A percentile compares a stretch with the other conserved stretches of the same genome.
Evolutionary conservation across 495 filamentous ascomycete species (phyloP).

Genomic region (Lophiostoma macrostomum): DNA sequence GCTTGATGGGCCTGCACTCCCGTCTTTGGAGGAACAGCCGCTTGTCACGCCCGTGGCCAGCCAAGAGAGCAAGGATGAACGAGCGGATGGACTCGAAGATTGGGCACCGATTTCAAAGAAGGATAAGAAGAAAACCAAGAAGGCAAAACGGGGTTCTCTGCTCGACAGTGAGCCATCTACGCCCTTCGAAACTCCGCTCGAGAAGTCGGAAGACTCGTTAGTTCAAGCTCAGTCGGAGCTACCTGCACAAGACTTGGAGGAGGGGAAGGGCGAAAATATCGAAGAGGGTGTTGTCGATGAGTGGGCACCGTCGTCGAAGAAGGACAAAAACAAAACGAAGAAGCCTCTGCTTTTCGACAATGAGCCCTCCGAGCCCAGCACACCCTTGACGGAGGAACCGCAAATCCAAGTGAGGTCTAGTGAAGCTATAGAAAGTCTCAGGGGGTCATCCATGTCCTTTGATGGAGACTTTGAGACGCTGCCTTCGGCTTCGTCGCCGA

Average conservation of each 20-base stretch:
- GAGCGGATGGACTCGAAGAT: not conserved
- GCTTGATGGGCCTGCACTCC: not conserved
- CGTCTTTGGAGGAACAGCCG: not conserved
- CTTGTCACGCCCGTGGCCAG: not conserved
- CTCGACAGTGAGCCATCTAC: conserved; percentile 1
- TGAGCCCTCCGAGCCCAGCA: too few species aligned
- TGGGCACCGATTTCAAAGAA: conserved; percentile 23
- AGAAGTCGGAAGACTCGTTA: not conserved
- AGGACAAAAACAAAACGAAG: conserved; percentile 15
- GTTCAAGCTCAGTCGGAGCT: too few species aligned
- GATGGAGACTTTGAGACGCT: too few species aligned
- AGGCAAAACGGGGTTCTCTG: conserved; percentile 13
- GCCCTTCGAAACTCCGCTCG: not conserved
- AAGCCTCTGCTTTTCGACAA: not conserved
- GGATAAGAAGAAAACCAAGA: conserved; percentile 32
- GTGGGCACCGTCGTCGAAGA: conserved; percentile 10
- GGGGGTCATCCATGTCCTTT: too few species aligned
- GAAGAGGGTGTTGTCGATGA: not conserved
- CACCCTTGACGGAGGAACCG: too few species aligned
- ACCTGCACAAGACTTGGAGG: too few species aligned
- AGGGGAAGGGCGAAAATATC: not conserved
- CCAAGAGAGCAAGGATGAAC: not conserved
- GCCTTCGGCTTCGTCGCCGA: too few species aligned
- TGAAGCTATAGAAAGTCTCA: too few species aligned
- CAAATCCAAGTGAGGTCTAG: too few species aligned